Conservation (phyloP, 257 asterid genomes). For the Salvia rosmarinus region DNA sequence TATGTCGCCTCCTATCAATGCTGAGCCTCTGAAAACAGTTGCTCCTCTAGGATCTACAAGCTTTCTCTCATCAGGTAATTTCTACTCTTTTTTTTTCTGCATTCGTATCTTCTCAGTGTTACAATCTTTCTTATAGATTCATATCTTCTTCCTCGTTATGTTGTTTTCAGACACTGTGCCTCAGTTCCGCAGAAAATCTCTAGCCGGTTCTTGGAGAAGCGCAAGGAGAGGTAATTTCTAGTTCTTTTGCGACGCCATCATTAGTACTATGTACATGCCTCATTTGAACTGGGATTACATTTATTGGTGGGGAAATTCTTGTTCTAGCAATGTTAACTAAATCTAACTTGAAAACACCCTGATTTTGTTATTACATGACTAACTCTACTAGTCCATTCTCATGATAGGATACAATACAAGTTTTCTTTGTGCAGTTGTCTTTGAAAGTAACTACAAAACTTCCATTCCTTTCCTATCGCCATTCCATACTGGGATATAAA, state of each 20-base stretch:
- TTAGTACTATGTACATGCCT: background rate
- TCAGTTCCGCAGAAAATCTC: constrained; percentile 83
- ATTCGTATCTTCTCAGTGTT: no score
- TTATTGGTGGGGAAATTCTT: no score
- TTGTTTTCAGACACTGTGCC: constrained; percentile 68
- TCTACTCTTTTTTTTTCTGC: background rate
- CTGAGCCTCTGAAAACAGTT: constrained; percentile 48
- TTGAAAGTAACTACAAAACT: background rate
- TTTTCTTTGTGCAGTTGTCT: no score
- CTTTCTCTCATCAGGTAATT: constrained; percentile 56
- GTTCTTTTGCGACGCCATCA: background rate
- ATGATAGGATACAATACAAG: no score
- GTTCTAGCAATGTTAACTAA: no score
- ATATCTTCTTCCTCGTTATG: background rate
- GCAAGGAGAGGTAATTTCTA: constrained; percentile 75
- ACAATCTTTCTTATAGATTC: background rate
- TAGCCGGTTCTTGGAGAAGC: constrained; percentile 95
- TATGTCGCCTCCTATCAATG: constrained; percentile 40
- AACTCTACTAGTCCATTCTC: no score
- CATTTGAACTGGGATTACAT: background rate
- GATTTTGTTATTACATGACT: no score
- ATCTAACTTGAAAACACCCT: no score
- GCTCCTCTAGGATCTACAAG: constrained; percentile 43
- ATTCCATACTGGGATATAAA: background rate
- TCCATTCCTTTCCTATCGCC: background rate